phyloP scores from a whole-genome alignment of 2,329 filamentous ascomycete genomes.

The Annulohypoxylon truncatum region DNA sequence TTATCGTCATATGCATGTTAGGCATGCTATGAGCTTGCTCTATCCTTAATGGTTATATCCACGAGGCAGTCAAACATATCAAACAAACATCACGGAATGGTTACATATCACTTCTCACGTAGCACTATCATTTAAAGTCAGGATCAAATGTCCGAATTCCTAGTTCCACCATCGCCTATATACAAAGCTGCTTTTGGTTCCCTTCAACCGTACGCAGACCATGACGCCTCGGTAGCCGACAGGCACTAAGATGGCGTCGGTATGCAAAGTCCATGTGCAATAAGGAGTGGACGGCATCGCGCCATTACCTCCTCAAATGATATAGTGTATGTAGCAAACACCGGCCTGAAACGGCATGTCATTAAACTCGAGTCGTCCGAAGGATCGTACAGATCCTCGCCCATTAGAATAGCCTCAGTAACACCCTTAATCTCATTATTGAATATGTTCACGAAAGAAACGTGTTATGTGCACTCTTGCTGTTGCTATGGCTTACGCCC shows the following conservation, averaged over 20 bases:
- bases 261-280: slow-evolving; percentile 4
- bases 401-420: slow-evolving; percentile 5
- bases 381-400: slow-evolving; percentile 2
- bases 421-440: slow-evolving; percentile 4
- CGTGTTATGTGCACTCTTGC: background rate
- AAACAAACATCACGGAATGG: background rate
- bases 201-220: slow-evolving; percentile 11
- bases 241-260: background rate
- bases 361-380: slow-evolving; percentile 4
- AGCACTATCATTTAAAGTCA: background rate
- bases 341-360: background rate
- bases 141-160: background rate
- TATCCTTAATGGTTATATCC: background rate
- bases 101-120: background rate
- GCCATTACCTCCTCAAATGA: slow-evolving; percentile 38
- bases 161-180: slow-evolving; percentile 18
- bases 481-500: slow-evolving; percentile 36
- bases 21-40: background rate
- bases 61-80: background rate
- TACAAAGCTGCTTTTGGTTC: slow-evolving; percentile 25
- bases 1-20: background rate
- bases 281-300: slow-evolving; percentile 40
- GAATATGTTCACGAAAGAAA: slow-evolving; percentile 17
- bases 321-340: slow-evolving; percentile 7
- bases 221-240: background rate